Conservation (phyloP, 768 basidiomycete species). For the Rhodotorula sphaerocarpa region DNA sequence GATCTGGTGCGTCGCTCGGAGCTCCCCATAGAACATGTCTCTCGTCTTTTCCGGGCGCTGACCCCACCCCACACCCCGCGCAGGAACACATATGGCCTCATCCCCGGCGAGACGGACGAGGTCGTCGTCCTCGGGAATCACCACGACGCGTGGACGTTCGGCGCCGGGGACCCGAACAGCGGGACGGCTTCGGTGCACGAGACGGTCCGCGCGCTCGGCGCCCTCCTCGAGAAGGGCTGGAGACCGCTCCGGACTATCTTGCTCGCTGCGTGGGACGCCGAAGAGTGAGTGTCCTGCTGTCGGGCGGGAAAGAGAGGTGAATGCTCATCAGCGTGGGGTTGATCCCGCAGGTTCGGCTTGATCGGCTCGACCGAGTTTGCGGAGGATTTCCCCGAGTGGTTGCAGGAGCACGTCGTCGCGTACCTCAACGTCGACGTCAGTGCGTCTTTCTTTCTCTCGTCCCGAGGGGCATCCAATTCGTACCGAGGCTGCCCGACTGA, state of each 20-base stretch:
- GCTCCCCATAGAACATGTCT: too few relatives aligned
- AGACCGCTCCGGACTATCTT: slow-evolving; percentile 69
- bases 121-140: slow-evolving; percentile 81
- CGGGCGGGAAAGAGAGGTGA: neutral
- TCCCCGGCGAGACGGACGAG: slow-evolving; percentile 76
- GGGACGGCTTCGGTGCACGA: slow-evolving; percentile 74
- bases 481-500: neutral
- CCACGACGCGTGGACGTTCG: slow-evolving; percentile 66
- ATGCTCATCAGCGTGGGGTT: neutral
- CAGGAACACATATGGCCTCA: slow-evolving; percentile 68
- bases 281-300: slow-evolving; percentile 47
- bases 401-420: slow-evolving; percentile 67
- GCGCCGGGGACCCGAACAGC: slow-evolving; percentile 68
- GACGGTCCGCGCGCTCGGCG: slow-evolving; percentile 65
- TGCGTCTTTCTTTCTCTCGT: slow-evolving; percentile 4
- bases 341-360: slow-evolving; percentile 51
- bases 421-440: slow-evolving; percentile 70
- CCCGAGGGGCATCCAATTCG: neutral
- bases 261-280: slow-evolving; percentile 68
- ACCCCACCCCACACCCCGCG: neutral
- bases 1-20: slow-evolving; percentile 53
- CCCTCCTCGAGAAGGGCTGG: slow-evolving; percentile 64
- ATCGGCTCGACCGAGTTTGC: slow-evolving; percentile 84
- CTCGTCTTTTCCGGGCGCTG: neutral
- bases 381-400: slow-evolving; percentile 80